Base-by-base conservation (phyloP, 2,329 filamentous ascomycete species). In the Apiospora marii region DNA sequence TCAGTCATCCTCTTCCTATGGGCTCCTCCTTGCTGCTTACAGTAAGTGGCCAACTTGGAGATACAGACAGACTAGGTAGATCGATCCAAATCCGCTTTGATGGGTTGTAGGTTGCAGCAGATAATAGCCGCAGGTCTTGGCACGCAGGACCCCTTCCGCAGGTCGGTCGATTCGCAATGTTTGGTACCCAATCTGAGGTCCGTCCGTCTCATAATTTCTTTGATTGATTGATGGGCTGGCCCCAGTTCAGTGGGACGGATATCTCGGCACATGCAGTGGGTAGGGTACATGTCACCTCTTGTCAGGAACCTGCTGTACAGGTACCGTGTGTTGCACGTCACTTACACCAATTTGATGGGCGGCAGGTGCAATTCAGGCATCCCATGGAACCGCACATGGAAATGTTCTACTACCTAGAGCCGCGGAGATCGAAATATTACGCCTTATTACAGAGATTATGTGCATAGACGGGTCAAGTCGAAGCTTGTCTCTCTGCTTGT, bases 201-300 rank as follows among this genome's bases (percentile, higher is more conserved):
- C 16, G 34, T 34, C 27, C 53, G 34, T 61, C 53, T 61, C 30
- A 37, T 34, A 37, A 61, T 61, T 61, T 34, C 53, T 61, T 19
- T 13, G 19, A 61, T 19, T 37, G 30, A 37, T 61, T 30, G 46
- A 8, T 37, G 30, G 53, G 4, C 27, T 19, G 51, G 51, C 51
- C 53, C 53, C 53, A 16, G 16, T 37, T 37, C 8, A 64, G 58
- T 64, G 58, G 58, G 34, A 64, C 58, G 58, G 58, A 64, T 64
- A 64, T 64, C 58, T 64, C 58, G 58, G 58, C 58, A 64, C 19
- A n/a, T 64, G 58, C 58, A 64, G 58, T 64, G 58, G 58, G 30
- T 64, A 64, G n/a, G 58, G 53, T 61, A 61, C 53, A 61, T 61
- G 53, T 61, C 53, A 61, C 30, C 27, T 61, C 53, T 61, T 16